These are phyloP conservation scores for Penicillium sp. DNA, from an alignment of 2,329 filamentous ascomycete genomes.

Conservation along the genomic window DNA sequence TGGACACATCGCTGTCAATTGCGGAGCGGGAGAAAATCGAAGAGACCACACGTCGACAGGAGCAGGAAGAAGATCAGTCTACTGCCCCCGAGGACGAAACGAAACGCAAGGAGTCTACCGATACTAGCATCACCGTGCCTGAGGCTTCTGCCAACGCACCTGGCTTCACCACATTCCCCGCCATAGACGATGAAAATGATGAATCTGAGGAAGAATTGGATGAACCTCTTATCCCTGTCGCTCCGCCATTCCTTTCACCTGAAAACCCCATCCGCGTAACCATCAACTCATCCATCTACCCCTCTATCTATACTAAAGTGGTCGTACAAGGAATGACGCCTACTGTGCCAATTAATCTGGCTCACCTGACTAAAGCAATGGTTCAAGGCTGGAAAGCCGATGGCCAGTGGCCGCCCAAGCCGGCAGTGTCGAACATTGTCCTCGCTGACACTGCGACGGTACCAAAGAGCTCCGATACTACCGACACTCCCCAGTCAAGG, in stretches of 20 bases:
- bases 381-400: slow-evolving; percentile 91
- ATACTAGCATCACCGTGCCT: slow-evolving; percentile 27
- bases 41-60: slow-evolving; percentile 11
- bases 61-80: slow-evolving; percentile 24
- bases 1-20: slow-evolving; percentile 19
- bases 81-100: slow-evolving; percentile 21
- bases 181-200: slow-evolving; percentile 10
- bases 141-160: slow-evolving; percentile 43
- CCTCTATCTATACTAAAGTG: slow-evolving; percentile 86
- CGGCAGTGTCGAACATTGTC: slow-evolving; percentile 36
- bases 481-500: slow-evolving; percentile 20
- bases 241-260: slow-evolving; percentile 69
- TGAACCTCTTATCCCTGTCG: slow-evolving; percentile 68
- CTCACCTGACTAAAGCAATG: slow-evolving; percentile 75
- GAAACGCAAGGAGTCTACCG: slow-evolving; percentile 25
- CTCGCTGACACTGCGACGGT: slow-evolving; percentile 30
- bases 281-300: slow-evolving; percentile 72
- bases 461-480: slow-evolving; percentile 13
- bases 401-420: slow-evolving; percentile 83
- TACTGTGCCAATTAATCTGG: slow-evolving; percentile 82
- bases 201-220: slow-evolving; percentile 38
- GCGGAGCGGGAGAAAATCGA: slow-evolving; percentile 18
- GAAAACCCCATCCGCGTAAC: slow-evolving; percentile 74
- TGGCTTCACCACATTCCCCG: slow-evolving; percentile 24
- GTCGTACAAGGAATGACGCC: slow-evolving; percentile 77